These are phyloP conservation scores for Suillus americanus DNA, from an alignment of 768 basidiomycete species.

Conservation along the genomic window DNA sequence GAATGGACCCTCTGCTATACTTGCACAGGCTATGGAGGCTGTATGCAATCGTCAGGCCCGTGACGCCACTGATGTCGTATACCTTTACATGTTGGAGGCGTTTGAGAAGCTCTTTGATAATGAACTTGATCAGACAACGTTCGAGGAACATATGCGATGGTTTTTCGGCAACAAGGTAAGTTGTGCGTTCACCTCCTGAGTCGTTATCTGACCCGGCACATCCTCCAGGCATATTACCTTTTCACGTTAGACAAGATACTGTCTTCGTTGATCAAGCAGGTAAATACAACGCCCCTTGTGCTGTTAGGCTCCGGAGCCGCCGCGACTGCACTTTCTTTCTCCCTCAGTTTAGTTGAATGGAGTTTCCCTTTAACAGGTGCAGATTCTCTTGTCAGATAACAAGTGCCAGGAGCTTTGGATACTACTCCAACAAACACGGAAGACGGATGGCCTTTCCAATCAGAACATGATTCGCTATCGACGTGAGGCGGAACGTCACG, in stretches of 20 bases:
- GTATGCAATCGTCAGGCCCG: constrained; percentile 44
- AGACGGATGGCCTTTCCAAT: constrained; percentile 48
- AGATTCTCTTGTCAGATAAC: constrained; percentile 80
- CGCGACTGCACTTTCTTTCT: background rate
- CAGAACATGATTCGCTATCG: constrained; percentile 77
- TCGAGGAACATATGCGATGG: constrained; percentile 95
- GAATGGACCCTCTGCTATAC: constrained; percentile 65
- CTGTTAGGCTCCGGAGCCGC: background rate
- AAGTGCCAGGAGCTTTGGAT: constrained; percentile 86
- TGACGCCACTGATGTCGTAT: constrained; percentile 66
- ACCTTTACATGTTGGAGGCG: constrained; percentile 84
- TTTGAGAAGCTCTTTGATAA: constrained; percentile 93
- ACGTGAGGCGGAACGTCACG: constrained; percentile 74
- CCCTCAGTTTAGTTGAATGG: constrained; percentile 1
- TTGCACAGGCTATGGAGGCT: constrained; percentile 64
- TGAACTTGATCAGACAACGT: constrained; percentile 88
- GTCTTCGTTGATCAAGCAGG: constrained; percentile 89
- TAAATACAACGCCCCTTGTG: constrained; percentile 32
- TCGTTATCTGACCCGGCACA: constrained; percentile 17
- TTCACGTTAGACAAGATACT: constrained; percentile 96
- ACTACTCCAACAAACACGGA: constrained; percentile 66
- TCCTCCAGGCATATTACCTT: constrained; percentile 78
- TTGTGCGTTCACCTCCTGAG: background rate
- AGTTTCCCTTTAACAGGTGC: constrained; percentile 55
- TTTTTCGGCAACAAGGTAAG: constrained; percentile 86